Evolutionary conservation across 164 flowering plant genomes (phyloP).

Genomic region (Macadamia tetraphylla): DNA sequence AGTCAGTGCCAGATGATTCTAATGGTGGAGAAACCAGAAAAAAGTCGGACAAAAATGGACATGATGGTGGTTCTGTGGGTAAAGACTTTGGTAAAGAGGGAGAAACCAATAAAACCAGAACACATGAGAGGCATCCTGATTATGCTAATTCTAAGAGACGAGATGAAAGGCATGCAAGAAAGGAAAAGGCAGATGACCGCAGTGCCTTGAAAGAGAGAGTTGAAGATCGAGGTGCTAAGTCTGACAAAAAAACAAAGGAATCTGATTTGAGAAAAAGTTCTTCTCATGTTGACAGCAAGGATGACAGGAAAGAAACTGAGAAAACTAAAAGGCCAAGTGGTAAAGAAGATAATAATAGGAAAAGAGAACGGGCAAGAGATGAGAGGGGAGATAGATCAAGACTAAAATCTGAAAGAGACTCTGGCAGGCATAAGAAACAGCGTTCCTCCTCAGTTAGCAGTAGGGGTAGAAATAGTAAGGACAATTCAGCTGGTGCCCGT

Average conservation of each 20-base stretch:
- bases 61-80: conserved; percentile 29
- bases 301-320: conserved; percentile 43
- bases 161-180: conserved; percentile 37
- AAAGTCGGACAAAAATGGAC: conserved; percentile 25
- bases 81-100: conserved; percentile 26
- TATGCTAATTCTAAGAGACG: conserved; percentile 24
- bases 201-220: conserved; percentile 45
- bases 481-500: conserved; percentile 30
- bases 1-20: conserved; percentile 20
- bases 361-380: conserved; percentile 44
- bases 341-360: conserved; percentile 43
- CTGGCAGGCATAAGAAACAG: conserved; percentile 53
- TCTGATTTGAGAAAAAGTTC: conserved; percentile 40
- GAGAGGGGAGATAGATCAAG: conserved; percentile 54
- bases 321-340: conserved; percentile 30
- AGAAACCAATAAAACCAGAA: conserved; percentile 26
- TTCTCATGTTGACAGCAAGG: conserved; percentile 31
- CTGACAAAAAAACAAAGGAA: conserved; percentile 39
- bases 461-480: conserved; percentile 54
- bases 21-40: conserved; percentile 22
- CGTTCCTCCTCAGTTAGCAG: conserved; percentile 54
- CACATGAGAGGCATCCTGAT: conserved; percentile 34
- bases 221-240: conserved; percentile 32
- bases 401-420: conserved; percentile 38
- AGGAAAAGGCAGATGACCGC: conserved; percentile 38